Conservation (phyloP, 495 filamentous ascomycete genomes). For the Penicillium tannophilum region DNA sequence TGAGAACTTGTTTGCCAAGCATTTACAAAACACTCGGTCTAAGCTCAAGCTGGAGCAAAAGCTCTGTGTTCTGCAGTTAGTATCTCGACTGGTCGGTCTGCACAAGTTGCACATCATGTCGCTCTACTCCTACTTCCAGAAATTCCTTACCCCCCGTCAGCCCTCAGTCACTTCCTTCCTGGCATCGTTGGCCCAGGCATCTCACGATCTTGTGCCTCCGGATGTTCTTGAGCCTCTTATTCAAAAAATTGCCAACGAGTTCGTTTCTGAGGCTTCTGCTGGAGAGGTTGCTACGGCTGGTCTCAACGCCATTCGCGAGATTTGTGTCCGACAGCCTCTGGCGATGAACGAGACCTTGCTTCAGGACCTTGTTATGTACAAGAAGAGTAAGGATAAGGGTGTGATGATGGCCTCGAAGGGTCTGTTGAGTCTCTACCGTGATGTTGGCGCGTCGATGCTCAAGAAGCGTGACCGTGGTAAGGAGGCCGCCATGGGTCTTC, state of each 20-base stretch:
- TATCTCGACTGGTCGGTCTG: constrained; percentile 86
- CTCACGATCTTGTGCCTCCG: constrained; percentile 88
- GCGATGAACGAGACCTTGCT: constrained; percentile 94
- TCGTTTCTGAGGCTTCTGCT: constrained; percentile 92
- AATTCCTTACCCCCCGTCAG: constrained; percentile 85
- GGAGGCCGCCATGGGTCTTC: constrained; percentile 82
- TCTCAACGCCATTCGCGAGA: constrained; percentile 91
- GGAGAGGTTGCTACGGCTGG: constrained; percentile 90
- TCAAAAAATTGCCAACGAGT: constrained; percentile 96
- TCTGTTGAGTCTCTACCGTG: constrained; percentile 84
- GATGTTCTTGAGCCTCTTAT: constrained; percentile 90
- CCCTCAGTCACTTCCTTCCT: constrained; percentile 92
- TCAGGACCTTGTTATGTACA: constrained; percentile 96
- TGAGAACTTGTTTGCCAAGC: constrained; percentile 85
- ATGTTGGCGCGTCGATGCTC: constrained; percentile 86
- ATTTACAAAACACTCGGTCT: constrained; percentile 82
- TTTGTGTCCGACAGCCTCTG: constrained; percentile 87
- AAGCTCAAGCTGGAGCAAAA: constrained; percentile 91
- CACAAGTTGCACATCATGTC: constrained; percentile 86
- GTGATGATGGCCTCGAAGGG: constrained; percentile 97
- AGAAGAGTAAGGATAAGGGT: constrained; percentile 96
- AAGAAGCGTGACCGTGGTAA: constrained; percentile 90
- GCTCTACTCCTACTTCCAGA: constrained; percentile 85
- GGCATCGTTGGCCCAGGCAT: constrained; percentile 87
- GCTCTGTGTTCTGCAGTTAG: constrained; percentile 82